Base-by-base conservation (phyloP, 805 yeast species). In the Saccharomycopsis sp. region DNA sequence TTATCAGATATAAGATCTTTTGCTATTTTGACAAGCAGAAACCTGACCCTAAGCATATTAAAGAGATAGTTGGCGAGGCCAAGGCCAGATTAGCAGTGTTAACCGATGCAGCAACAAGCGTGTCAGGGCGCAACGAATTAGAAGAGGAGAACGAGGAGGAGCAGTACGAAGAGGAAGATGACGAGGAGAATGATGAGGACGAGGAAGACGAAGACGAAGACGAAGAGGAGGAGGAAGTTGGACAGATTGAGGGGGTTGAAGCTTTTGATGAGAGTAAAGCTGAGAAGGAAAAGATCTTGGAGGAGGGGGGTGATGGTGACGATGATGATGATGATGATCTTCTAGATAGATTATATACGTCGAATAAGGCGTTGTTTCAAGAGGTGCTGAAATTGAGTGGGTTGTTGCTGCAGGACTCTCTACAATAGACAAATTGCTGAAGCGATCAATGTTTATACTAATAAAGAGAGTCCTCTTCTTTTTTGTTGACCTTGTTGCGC, bases 1-100 rank as follows among this genome's bases (percentile, higher is more conserved):
- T 92, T 19, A 78, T 90, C 59, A 78, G 89, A 64, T 86, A 87
- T 65, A 91, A 90, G 68, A 72, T 91, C 57, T 80, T 80, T 20
- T 80, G 84, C 61, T 70, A 87, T 53, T 81, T 80, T 17, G 70
- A 79, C 70, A 78, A 82, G 63, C 74, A 75, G 66, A 68, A 76
- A 41, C 64, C 84, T 60, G 78, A 79, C 63, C 66, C 68, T 53
- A 70, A 64, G 52, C 75, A 73, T 66, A 70, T 76, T 66, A 63
- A 62, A 71, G 71, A 73, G 12, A 77, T 77, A 58, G 76, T 86
- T 61, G 73, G 72, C 7, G 76, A 69, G 29, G 73, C 73, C 2
- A 77, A 70, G 25, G 19, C 9, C 19, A 47, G 51, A 17, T 17
- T n/a, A 15, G 34, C 54, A 35, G 76, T 71, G 49, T 74, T 69